Evolutionary conservation across 1,139 yeast species (phyloP).

Genomic region (Kurtzmaniella natalensis): DNA sequence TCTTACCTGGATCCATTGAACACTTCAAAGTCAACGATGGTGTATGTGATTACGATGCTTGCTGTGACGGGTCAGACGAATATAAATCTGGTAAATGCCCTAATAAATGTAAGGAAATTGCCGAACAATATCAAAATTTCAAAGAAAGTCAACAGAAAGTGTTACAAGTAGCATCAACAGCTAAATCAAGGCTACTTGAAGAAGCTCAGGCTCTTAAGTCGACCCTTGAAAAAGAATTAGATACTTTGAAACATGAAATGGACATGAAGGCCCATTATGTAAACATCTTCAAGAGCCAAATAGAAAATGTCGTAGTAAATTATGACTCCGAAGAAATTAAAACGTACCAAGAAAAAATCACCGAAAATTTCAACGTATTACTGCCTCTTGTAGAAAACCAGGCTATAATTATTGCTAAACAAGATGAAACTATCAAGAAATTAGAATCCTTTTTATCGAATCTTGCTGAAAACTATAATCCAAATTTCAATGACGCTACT

Average conservation of each 20-base stretch:
- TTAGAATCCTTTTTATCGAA: constrained; percentile 43
- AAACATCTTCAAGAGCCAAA: neutral
- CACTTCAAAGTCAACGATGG: constrained; percentile 79
- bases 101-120: constrained; percentile 52
- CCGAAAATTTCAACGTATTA: constrained; percentile 19
- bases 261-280: constrained; percentile 1
- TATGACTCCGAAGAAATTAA: constrained; percentile 22
- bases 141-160: constrained; percentile 13
- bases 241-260: neutral
- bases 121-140: constrained; percentile 24
- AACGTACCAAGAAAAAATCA: constrained; percentile 7
- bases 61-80: constrained; percentile 98
- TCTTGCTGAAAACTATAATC: constrained; percentile 64
- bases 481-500: constrained; percentile 85
- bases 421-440: constrained; percentile 17
- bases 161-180: constrained; percentile 19
- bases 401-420: constrained; percentile 26
- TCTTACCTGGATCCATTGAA: constrained; percentile 51
- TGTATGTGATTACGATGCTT: constrained; percentile 79
- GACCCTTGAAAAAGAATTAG: constrained; percentile 4
- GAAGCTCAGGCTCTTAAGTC: constrained; percentile 7
- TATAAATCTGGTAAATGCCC: constrained; percentile 42
- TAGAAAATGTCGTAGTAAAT: constrained; percentile 8
- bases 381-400: constrained; percentile 7
- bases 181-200: constrained; percentile 15